A percentile compares a stretch with the other conserved stretches of the same genome.
These are phyloP conservation scores for Talaromyces wortmannii DNA, from an alignment of 495 filamentous ascomycete species.

Conservation along the genomic window DNA sequence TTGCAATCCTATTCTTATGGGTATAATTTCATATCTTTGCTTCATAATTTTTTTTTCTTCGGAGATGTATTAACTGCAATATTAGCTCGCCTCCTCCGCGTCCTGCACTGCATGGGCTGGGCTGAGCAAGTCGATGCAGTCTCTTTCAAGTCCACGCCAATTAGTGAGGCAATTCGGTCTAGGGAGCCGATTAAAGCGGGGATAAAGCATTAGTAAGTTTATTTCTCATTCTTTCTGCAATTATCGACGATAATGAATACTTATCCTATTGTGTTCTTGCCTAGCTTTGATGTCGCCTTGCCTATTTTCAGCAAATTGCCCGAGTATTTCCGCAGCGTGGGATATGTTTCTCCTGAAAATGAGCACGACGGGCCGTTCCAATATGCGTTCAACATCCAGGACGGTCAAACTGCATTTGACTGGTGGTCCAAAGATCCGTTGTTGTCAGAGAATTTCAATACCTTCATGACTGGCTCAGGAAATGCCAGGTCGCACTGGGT, in stretches of 20 bases:
- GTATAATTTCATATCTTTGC: not conserved
- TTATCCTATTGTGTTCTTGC: not conserved
- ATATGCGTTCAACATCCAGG: conserved; percentile 20
- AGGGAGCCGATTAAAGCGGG: not conserved
- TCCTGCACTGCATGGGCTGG: conserved; percentile 8
- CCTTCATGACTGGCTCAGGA: conserved; percentile 15
- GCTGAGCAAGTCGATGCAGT: conserved; percentile 4
- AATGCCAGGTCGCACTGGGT: conserved; percentile 15
- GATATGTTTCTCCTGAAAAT: conserved; percentile 14
- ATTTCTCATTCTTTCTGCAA: not conserved
- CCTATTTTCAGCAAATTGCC: conserved; percentile 6
- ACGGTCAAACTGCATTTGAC: not conserved
- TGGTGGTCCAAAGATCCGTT: conserved; percentile 6
- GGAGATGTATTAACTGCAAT: not conserved
- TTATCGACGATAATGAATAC: not conserved
- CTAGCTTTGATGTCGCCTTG: not conserved
- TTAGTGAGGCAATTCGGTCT: not conserved
- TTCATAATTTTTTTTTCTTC: not conserved
- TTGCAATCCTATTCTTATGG: conserved; percentile 1
- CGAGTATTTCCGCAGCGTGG: conserved; percentile 9
- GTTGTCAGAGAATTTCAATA: conserved; percentile 11
- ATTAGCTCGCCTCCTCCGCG: not conserved
- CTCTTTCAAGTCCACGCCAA: conserved; percentile 1
- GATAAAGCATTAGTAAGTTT: not conserved
- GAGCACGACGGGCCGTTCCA: conserved; percentile 27